Percentiles rank a stretch among this genome's conserved stretches.
Evolutionary conservation across 345 rosid species (phyloP).

Genomic region (Cardamine occulta): DNA sequence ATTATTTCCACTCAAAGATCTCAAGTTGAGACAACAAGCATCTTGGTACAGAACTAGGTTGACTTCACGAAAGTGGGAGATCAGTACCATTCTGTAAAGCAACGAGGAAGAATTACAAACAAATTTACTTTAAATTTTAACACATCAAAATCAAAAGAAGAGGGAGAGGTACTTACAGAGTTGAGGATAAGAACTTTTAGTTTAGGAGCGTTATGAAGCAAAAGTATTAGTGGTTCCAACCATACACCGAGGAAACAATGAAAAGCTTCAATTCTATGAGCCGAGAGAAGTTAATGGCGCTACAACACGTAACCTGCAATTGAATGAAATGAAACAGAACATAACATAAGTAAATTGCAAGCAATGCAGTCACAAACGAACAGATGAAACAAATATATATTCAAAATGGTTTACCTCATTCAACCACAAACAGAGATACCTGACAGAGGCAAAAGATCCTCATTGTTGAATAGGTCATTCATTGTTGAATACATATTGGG

Average conservation of each 20-base stretch:
- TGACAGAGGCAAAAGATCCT: constrained; percentile 21
- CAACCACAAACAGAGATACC: neutral
- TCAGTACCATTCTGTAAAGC: neutral
- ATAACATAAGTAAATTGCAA: neutral
- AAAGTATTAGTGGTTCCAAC: constrained; percentile 9
- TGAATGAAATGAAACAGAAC: neutral
- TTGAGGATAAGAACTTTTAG: constrained; percentile 10
- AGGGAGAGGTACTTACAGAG: constrained; percentile 2
- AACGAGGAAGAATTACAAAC: neutral
- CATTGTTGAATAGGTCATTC: too few relatives aligned
- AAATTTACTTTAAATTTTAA: neutral
- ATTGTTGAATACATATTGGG: neutral
- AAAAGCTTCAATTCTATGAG: neutral
- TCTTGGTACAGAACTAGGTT: constrained; percentile 25
- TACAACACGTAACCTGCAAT: neutral
- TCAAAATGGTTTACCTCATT: neutral
- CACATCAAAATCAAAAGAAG: neutral
- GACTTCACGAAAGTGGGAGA: constrained; percentile 9
- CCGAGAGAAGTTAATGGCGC: constrained; percentile 2
- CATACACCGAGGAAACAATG: neutral
- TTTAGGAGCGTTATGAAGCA: constrained; percentile 23
- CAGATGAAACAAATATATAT: neutral
- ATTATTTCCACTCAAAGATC: neutral
- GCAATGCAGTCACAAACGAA: neutral
- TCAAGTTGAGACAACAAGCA: constrained; percentile 25